phyloP scores from a whole-genome alignment of 805 yeast species.

The Metschnikowia picachoensis region DNA sequence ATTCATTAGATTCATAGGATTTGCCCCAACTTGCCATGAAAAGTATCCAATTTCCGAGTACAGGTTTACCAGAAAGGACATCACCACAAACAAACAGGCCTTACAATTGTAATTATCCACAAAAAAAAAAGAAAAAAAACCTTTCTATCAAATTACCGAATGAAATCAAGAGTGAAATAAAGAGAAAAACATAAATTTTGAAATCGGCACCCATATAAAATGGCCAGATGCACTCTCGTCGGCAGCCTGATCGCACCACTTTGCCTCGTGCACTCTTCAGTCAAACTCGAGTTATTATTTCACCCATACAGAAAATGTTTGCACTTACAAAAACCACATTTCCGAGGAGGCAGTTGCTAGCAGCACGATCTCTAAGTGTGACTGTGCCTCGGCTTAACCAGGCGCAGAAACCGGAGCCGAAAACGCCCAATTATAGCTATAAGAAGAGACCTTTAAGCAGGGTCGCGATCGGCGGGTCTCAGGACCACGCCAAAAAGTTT shows the following conservation, averaged over 20 bases:
- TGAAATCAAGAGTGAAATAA: no score
- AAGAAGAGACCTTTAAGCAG: slow-evolving; percentile 67
- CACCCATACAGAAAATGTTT: slow-evolving; percentile 1
- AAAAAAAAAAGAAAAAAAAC: no score
- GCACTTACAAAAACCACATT: not conserved
- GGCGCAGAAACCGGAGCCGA: not conserved
- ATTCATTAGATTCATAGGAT: no score
- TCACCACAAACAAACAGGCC: no score
- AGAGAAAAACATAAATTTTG: not conserved
- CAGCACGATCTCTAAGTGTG: slow-evolving; percentile 1
- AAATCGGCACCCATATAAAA: not conserved
- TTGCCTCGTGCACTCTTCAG: slow-evolving; percentile 1
- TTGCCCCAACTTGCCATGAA: no score
- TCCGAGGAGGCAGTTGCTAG: not conserved
- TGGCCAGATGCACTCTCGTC: no score
- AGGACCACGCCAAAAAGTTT: slow-evolving; percentile 30
- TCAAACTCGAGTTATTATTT: not conserved
- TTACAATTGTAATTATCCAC: no score
- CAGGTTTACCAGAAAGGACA: no score
- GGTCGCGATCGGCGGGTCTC: slow-evolving; percentile 67
- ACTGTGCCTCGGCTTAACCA: slow-evolving; percentile 4
- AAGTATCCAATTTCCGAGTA: no score
- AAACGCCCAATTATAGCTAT: not conserved
- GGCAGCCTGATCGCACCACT: not conserved
- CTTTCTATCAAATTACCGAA: no score